Percentiles rank a stretch among this genome's conserved stretches.
phyloP scores from a whole-genome alignment of 1,139 yeast genomes.

The Blastobotrys raffinosifermentans region DNA sequence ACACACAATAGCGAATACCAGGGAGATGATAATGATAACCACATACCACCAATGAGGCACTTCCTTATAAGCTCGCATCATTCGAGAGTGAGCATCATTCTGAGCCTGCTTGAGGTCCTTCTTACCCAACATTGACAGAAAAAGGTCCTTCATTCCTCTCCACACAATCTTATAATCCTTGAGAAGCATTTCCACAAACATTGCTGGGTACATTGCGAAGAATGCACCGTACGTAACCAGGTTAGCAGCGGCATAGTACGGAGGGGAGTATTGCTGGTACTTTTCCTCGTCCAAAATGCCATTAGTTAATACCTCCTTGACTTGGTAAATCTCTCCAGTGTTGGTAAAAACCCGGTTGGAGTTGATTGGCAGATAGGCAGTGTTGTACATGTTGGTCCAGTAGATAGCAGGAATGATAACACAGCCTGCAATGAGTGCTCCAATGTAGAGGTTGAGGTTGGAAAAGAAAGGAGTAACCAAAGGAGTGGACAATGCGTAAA shows the following conservation, averaged over 20 bases:
- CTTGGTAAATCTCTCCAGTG: conserved; percentile 41
- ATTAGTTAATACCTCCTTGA: conserved; percentile 39
- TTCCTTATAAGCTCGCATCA: conserved; percentile 50
- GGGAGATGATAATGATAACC: conserved; percentile 40
- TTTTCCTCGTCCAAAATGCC: conserved; percentile 31
- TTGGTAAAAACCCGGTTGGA: conserved; percentile 44
- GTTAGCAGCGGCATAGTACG: conserved; percentile 40
- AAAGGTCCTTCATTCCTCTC: conserved; percentile 26
- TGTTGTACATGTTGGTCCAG: conserved; percentile 46
- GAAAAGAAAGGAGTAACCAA: conserved; percentile 44
- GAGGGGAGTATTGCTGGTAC: conserved; percentile 42
- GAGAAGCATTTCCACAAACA: conserved; percentile 20
- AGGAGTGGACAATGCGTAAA: conserved; percentile 23
- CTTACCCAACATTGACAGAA: conserved; percentile 51
- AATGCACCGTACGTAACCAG: conserved; percentile 34
- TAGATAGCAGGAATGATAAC: conserved; percentile 42
- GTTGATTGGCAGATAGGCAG: conserved; percentile 49
- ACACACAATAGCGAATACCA: conserved; percentile 46
- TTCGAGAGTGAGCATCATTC: conserved; percentile 24
- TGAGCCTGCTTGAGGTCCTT: conserved; percentile 36
- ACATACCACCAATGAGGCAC: conserved; percentile 58
- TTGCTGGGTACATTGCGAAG: conserved; percentile 29
- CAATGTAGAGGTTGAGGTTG: conserved; percentile 38
- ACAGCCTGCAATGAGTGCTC: conserved; percentile 40
- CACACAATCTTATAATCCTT: conserved; percentile 21